Percentiles rank a stretch among this genome's conserved stretches.
Conservation (phyloP, 352 stramenopile species). For the Phytopythium helicoides region DNA sequence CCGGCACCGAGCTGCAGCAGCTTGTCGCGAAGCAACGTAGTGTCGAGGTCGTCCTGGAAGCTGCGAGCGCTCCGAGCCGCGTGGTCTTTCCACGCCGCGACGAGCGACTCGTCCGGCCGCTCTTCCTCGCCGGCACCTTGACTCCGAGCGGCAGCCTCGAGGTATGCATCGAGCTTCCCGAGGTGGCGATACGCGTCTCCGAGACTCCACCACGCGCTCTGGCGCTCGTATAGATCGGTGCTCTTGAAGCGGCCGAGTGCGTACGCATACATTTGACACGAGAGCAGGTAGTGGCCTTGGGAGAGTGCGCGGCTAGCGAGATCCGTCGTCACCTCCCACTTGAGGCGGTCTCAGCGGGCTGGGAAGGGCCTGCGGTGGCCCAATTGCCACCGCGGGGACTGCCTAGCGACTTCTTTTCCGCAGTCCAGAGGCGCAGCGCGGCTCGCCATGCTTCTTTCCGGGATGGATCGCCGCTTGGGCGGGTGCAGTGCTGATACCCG, state of each 20-base stretch:
- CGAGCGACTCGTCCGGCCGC: not conserved
- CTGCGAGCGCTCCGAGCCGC: conserved; percentile 12
- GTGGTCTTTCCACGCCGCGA: conserved; percentile 8
- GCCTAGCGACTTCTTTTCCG: conserved; percentile 36
- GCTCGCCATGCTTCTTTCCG: conserved; percentile 59
- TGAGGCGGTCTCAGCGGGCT: conserved; percentile 9
- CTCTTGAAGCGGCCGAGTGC: conserved; percentile 27
- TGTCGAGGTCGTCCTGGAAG: conserved; percentile 28
- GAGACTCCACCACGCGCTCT: conserved; percentile 47
- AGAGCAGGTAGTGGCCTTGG: conserved; percentile 58
- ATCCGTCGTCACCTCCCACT: conserved; percentile 53
- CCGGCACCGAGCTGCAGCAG: conserved; percentile 21
- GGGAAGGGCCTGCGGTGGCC: not conserved
- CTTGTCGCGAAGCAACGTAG: conserved; percentile 15
- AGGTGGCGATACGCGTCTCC: conserved; percentile 63
- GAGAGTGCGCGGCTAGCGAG: conserved; percentile 36
- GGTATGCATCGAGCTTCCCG: conserved; percentile 46
- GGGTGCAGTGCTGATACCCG: conserved; percentile 30
- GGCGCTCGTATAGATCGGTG: conserved; percentile 10
- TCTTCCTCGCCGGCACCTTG: not conserved
- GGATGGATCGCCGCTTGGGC: conserved; percentile 2
- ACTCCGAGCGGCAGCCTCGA: conserved; percentile 31
- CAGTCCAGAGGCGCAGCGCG: conserved; percentile 47
- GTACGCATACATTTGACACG: conserved; percentile 39
- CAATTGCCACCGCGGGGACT: not conserved